These are phyloP conservation scores for Nannizziopsis arthrosporioides DNA, from an alignment of 2,329 filamentous ascomycete species.

Conservation along the genomic window DNA sequence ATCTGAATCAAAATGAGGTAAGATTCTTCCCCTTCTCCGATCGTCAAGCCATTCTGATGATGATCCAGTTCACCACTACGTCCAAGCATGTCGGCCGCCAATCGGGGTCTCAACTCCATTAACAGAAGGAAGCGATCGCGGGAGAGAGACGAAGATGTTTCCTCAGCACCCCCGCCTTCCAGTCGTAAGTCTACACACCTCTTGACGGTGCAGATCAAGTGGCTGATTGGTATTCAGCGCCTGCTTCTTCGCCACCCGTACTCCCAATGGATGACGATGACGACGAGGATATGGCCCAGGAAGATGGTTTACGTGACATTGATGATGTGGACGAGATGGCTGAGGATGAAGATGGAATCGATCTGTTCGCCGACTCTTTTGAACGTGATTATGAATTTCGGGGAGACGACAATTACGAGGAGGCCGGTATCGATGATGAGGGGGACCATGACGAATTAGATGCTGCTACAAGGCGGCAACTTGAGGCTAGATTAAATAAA, in stretches of 20 bases:
- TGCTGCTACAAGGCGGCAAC: conserved; percentile 45
- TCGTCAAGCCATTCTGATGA: neutral
- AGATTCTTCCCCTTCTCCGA: neutral
- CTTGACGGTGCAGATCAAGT: neutral
- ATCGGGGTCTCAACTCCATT: conserved; percentile 51
- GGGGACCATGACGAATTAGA: conserved; percentile 53
- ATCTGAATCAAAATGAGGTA: conserved; percentile 5
- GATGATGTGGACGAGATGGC: conserved; percentile 58
- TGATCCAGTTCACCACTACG: conserved; percentile 63
- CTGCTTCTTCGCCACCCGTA: conserved; percentile 52
- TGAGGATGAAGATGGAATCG: conserved; percentile 58
- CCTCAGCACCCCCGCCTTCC: conserved; percentile 49
- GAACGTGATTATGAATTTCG: conserved; percentile 48
- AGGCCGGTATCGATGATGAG: conserved; percentile 52
- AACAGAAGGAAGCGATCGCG: conserved; percentile 52
- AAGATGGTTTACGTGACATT: conserved; percentile 50
- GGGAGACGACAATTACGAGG: conserved; percentile 42
- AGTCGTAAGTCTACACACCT: conserved; percentile 43
- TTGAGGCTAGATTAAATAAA: conserved; percentile 51
- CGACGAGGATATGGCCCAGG: conserved; percentile 39
- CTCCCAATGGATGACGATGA: conserved; percentile 40
- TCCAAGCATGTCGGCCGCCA: conserved; percentile 69
- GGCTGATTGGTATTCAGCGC: conserved; percentile 21
- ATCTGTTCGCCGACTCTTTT: conserved; percentile 57
- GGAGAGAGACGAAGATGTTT: conserved; percentile 48